Conservation (phyloP, 139 green algal species). For the Volvox africanus region DNA sequence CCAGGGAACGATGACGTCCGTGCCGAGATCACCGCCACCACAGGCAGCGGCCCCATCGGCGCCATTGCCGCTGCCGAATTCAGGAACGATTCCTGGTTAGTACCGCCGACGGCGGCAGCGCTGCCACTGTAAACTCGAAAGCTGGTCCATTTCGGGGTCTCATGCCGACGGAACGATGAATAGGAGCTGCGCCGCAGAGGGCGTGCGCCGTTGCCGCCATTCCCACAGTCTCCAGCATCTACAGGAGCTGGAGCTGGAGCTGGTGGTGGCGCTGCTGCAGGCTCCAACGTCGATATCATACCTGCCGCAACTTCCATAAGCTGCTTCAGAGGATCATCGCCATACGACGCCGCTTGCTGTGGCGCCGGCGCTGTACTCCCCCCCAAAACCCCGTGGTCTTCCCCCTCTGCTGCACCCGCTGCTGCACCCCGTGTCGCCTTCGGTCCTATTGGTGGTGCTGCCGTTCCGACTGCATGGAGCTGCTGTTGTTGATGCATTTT, state of each 20-base stretch:
- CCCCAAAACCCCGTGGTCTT: not conserved
- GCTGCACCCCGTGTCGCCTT: no score
- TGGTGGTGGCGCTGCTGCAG: not conserved
- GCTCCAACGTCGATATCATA: not conserved
- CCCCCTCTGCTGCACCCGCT: not conserved
- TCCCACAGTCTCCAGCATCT: no score
- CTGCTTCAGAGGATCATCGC: not conserved
- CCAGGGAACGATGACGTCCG: no score
- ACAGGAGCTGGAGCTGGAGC: not conserved
- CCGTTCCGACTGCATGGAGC: no score
- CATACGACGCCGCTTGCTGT: not conserved
- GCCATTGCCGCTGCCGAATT: not conserved
- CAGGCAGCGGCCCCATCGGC: not conserved
- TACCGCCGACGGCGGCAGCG: not conserved
- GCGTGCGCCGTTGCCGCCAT: not conserved
- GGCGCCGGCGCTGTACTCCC: not conserved
- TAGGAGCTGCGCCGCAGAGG: not conserved
- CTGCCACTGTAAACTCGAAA: not conserved
- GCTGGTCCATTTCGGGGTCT: conserved; percentile 34
- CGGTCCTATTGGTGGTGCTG: no score
- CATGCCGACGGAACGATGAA: conserved; percentile 7
- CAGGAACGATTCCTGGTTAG: not conserved
- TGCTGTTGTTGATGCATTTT: no score
- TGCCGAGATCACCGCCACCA: not conserved
- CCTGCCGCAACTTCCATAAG: not conserved